Evolutionary conservation across 805 yeast genomes (phyloP).

Genomic region (Clavispora santaluciae): DNA sequence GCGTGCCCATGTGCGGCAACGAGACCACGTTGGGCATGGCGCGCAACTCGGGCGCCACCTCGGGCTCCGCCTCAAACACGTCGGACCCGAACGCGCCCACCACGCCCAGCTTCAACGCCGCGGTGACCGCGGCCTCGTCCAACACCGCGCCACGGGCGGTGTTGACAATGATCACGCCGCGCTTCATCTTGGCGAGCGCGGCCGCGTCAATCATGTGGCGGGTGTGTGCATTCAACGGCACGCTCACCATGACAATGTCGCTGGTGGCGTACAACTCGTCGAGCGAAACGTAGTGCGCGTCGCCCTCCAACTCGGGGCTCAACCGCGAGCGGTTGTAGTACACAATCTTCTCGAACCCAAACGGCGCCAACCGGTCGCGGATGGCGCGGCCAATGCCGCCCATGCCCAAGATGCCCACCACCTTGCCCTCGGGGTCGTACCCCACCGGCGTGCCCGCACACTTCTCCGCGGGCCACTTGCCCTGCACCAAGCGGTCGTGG

Average conservation of each 20-base stretch:
- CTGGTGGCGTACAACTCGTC: slow-evolving; percentile 62
- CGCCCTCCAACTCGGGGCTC: slow-evolving; percentile 57
- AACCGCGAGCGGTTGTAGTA: slow-evolving; percentile 69
- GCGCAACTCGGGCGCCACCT: slow-evolving; percentile 58
- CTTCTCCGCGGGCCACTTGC: slow-evolving; percentile 54
- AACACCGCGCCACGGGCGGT: slow-evolving; percentile 87
- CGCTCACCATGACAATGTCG: slow-evolving; percentile 68
- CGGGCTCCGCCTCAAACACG: slow-evolving; percentile 73
- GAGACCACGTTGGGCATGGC: slow-evolving; percentile 65
- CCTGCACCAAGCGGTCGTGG: slow-evolving; percentile 44
- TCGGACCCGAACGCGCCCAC: slow-evolving; percentile 68
- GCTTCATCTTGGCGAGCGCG: slow-evolving; percentile 64
- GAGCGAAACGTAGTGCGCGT: slow-evolving; percentile 63
- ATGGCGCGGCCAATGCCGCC: slow-evolving; percentile 89
- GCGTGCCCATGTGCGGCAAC: slow-evolving; percentile 89
- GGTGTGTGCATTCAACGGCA: slow-evolving; percentile 73
- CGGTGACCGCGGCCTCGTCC: slow-evolving; percentile 57
- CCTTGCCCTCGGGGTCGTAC: slow-evolving; percentile 69
- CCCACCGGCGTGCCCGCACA: slow-evolving; percentile 57
- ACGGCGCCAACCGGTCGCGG: slow-evolving; percentile 64
- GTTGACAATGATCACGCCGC: slow-evolving; percentile 72
- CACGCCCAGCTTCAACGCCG: slow-evolving; percentile 57
- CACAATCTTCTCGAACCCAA: slow-evolving; percentile 66
- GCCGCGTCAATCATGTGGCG: slow-evolving; percentile 62
- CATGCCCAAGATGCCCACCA: slow-evolving; percentile 78